Percentiles rank a stretch among this genome's conserved stretches.
Evolutionary conservation across 2,329 filamentous ascomycete genomes (phyloP).

Genomic region (Setomelanomma holmii): DNA sequence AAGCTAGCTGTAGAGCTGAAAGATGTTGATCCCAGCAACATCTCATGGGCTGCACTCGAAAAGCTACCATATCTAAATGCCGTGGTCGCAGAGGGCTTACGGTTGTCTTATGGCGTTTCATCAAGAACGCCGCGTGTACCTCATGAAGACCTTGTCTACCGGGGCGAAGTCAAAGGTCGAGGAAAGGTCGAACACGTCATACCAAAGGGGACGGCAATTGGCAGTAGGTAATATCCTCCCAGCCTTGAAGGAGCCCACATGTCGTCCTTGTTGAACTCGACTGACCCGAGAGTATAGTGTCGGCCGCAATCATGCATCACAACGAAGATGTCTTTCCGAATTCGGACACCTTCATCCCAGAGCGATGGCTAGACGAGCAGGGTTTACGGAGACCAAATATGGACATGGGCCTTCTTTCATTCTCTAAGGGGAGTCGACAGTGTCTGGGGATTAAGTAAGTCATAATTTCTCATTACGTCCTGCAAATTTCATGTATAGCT

Average conservation of each 20-base stretch:
- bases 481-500: no score
- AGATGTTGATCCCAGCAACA: background rate
- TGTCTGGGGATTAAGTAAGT: slow-evolving; percentile 2
- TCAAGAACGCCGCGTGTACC: slow-evolving; percentile 9
- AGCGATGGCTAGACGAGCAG: slow-evolving; percentile 30
- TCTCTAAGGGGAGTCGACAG: slow-evolving; percentile 20
- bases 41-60: slow-evolving; percentile 9
- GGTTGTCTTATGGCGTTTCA: slow-evolving; percentile 28
- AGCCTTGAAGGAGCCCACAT: no score
- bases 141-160: slow-evolving; percentile 10
- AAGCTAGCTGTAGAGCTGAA: background rate
- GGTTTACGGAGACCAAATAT: slow-evolving; percentile 1
- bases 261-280: background rate
- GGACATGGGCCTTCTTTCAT: slow-evolving; percentile 8
- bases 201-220: slow-evolving; percentile 7
- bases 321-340: slow-evolving; percentile 27
- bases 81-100: slow-evolving; percentile 13
- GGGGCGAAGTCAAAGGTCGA: background rate
- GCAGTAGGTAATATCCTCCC: background rate
- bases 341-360: slow-evolving; percentile 21
- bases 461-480: no score
- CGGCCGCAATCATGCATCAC: slow-evolving; percentile 17
- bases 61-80: slow-evolving; percentile 21
- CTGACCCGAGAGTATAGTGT: background rate
- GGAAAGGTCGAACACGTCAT: slow-evolving; percentile 9